A percentile compares a stretch with the other conserved stretches of the same genome.
These are phyloP conservation scores for Lentinula sp. DNA, from an alignment of 768 basidiomycete species.

Conservation along the genomic window DNA sequence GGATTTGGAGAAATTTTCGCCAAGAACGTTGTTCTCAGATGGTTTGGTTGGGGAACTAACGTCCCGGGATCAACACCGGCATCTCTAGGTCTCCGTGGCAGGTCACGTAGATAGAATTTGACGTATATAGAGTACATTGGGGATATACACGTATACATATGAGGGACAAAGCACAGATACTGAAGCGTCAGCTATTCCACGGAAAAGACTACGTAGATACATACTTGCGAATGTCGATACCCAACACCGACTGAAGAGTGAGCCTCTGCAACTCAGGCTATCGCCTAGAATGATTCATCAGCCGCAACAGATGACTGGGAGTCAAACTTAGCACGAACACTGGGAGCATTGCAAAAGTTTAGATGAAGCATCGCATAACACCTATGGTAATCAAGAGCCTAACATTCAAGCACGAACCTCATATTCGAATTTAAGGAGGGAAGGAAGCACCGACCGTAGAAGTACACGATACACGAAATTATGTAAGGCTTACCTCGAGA, in stretches of 20 bases:
- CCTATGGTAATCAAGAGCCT: neutral
- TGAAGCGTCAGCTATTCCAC: too few relatives aligned
- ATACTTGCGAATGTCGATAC: neutral
- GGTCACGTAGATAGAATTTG: neutral
- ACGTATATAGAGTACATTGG: conserved; percentile 3
- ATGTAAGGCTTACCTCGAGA: conserved; percentile 7
- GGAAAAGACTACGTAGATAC: too few relatives aligned
- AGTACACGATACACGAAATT: conserved; percentile 3
- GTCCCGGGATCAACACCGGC: conserved; percentile 31
- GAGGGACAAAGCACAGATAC: neutral
- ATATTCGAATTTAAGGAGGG: neutral
- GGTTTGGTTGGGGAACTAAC: conserved; percentile 41
- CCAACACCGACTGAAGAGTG: neutral
- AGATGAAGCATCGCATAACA: neutral
- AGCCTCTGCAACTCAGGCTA: neutral
- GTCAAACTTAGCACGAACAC: conserved; percentile 1
- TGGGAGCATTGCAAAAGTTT: neutral
- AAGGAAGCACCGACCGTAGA: conserved; percentile 6
- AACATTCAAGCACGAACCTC: conserved; percentile 5
- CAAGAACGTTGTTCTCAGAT: conserved; percentile 60
- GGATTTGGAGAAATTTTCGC: conserved; percentile 96
- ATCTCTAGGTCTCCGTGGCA: conserved; percentile 25
- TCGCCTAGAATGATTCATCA: neutral
- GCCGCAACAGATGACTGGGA: neutral
- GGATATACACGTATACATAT: neutral